Evolutionary conservation across 352 stramenopile species (phyloP).

Genomic region (Pythium vanterpoolii): DNA sequence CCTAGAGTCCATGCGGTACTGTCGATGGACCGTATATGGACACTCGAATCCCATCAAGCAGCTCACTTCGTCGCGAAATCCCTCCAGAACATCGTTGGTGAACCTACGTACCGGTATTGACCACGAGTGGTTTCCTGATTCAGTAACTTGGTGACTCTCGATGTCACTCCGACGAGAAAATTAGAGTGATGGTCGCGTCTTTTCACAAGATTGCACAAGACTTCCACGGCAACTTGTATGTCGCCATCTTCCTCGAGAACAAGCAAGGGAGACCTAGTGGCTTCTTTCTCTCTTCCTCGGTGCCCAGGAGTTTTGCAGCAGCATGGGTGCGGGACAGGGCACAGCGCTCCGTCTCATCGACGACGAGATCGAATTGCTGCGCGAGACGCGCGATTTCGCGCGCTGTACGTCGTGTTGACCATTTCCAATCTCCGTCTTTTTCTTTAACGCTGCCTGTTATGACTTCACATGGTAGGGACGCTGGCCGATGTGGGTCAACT

Average conservation of each 20-base stretch:
- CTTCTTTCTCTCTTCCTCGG: neutral
- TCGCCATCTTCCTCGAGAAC: too few species aligned
- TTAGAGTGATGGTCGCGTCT: neutral
- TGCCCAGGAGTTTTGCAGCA: neutral
- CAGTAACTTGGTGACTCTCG: neutral
- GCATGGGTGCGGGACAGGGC: conserved; percentile 56
- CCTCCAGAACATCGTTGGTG: neutral
- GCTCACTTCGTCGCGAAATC: conserved; percentile 20
- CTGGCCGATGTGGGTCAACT: conserved; percentile 61
- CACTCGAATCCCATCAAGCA: too few species aligned
- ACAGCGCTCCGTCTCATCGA: conserved; percentile 52
- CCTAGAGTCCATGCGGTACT: too few species aligned
- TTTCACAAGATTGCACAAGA: neutral
- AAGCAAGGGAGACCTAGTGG: neutral
- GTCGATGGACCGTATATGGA: too few species aligned
- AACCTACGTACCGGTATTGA: too few species aligned
- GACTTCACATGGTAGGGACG: conserved; percentile 37
- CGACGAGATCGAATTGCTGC: conserved; percentile 57
- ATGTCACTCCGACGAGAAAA: neutral
- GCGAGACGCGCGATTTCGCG: conserved; percentile 77
- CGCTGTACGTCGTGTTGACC: conserved; percentile 42
- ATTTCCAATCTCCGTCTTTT: neutral
- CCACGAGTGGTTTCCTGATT: neutral
- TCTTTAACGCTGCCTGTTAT: neutral
- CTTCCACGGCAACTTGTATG: neutral